Evolutionary conservation across 2,329 filamentous ascomycete genomes (phyloP).

Genomic region (Cercospora brassicicola): DNA sequence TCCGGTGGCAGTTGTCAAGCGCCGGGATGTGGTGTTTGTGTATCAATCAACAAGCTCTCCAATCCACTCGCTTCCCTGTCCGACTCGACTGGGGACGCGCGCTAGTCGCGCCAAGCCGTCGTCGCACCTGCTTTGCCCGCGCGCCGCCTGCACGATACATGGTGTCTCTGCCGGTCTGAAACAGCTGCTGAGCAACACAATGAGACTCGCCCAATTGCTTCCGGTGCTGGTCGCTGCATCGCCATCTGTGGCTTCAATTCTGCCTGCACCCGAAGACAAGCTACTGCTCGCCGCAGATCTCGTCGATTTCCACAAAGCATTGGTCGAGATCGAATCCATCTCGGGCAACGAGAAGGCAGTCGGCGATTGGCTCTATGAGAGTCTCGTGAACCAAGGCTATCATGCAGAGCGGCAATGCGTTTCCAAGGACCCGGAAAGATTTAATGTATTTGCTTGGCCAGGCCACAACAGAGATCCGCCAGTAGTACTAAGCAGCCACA

Average conservation of each 20-base stretch:
- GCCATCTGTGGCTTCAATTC: slow-evolving; percentile 9
- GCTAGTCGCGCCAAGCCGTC: neutral
- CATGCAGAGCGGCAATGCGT: slow-evolving; percentile 61
- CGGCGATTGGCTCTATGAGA: slow-evolving; percentile 66
- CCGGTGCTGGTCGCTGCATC: slow-evolving; percentile 1
- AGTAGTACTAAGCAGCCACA: slow-evolving; percentile 74
- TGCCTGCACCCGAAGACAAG: slow-evolving; percentile 20
- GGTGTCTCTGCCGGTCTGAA: neutral
- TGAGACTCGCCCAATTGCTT: slow-evolving; percentile 7
- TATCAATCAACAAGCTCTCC: neutral
- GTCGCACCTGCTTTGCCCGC: neutral
- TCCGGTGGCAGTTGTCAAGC: slow-evolving; percentile 1
- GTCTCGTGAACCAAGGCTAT: slow-evolving; percentile 62
- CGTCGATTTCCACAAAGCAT: slow-evolving; percentile 69
- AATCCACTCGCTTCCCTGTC: neutral
- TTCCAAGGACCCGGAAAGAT: slow-evolving; percentile 51
- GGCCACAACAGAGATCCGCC: slow-evolving; percentile 53
- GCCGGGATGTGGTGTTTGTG: slow-evolving; percentile 11
- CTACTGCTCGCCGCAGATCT: slow-evolving; percentile 49
- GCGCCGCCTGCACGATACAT: neutral
- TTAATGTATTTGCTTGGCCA: slow-evolving; percentile 74
- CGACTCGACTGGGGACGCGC: neutral
- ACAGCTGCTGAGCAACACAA: neutral
- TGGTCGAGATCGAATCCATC: slow-evolving; percentile 74
- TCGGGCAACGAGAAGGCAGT: slow-evolving; percentile 67